phyloP scores from a whole-genome alignment of 306 rosid genomes.

The Quercus gilva region DNA sequence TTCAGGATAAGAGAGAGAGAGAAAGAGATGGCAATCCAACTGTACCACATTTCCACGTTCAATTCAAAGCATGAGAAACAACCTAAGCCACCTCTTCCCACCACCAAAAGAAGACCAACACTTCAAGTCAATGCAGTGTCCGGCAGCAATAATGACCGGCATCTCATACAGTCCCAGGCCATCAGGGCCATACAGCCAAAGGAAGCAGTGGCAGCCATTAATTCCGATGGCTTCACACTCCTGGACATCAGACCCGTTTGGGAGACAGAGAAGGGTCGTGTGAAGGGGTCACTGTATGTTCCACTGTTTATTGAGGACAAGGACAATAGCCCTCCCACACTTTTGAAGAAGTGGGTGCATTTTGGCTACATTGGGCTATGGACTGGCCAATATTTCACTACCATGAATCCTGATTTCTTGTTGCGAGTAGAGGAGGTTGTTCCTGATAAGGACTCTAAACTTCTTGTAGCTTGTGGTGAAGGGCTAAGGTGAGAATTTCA shows the following conservation, averaged over 20 bases:
- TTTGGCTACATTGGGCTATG: slow-evolving; percentile 77
- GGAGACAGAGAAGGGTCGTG: slow-evolving; percentile 76
- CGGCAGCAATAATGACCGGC: slow-evolving; percentile 21
- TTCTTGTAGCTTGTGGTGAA: slow-evolving; percentile 81
- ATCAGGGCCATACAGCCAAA: slow-evolving; percentile 38
- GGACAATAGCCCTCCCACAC: slow-evolving; percentile 46
- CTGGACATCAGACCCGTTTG: slow-evolving; percentile 59
- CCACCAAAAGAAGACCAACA: slow-evolving; percentile 1
- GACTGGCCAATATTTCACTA: slow-evolving; percentile 70
- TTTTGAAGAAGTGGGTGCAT: slow-evolving; percentile 78
- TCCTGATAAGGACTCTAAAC: slow-evolving; percentile 55
- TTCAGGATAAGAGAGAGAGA: not conserved
- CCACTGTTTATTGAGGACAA: slow-evolving; percentile 60
- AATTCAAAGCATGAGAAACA: slow-evolving; percentile 19
- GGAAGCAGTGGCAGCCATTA: slow-evolving; percentile 44
- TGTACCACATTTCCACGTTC: slow-evolving; percentile 29
- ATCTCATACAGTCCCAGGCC: slow-evolving; percentile 51
- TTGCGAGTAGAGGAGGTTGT: slow-evolving; percentile 41
- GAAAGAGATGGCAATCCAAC: slow-evolving; percentile 40
- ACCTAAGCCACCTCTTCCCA: slow-evolving; percentile 7
- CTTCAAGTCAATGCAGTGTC: slow-evolving; percentile 36
- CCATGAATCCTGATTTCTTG: slow-evolving; percentile 52
- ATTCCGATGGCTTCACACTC: slow-evolving; percentile 47
- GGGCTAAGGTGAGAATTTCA: slow-evolving; percentile 57
- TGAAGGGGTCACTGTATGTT: slow-evolving; percentile 58